Base-by-base conservation (phyloP, 108 stramenopile genomes). In the Skeletonema tropicum region DNA sequence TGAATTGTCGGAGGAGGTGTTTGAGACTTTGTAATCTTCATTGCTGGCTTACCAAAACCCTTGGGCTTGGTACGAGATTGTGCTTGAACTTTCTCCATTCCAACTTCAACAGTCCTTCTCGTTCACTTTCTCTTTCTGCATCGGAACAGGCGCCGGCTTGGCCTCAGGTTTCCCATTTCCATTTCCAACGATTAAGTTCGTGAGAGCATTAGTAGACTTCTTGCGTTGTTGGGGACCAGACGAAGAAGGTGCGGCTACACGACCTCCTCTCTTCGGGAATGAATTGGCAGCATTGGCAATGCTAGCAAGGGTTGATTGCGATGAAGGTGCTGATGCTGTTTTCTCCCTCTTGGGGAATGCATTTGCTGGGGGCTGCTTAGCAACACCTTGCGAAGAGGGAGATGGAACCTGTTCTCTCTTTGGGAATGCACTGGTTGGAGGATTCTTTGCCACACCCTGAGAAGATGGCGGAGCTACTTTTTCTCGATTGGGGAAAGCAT, bases 31-130 rank as follows among this genome's bases (percentile, higher is more conserved):
- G 46, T 42, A 30, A 21, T 64, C 49, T 64, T 64, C 72, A 73
- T 64, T 32, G 72, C 62, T 13, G 72, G 62, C 41, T 52, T 73
- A 32, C 72, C 72, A 29, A 73, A 73, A 48, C 72, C 57, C 17
- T 19, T 58, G 23, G 36, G 38, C 17, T 58, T 19, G 39, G 33
- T 12, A 17, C 57, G 59, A 23, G 21, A 41, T 29, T 72, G 2
- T 26, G 61, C 42, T 62, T 59, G 46, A 49, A 72, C 71, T 25
- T 75, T 67, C 26, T 49, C 62, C 8, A 23, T 17, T 58, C 14
- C 29, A 30, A 32, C 21, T 52, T 25, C 19, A 35, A 35, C 60
- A 15, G 49, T 3, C 66, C 66, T 68, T n/a, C 29, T 32, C 14
- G 26, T 36, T 19, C 66, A 48, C 31, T 9, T 17, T 17, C 17